Conservation (phyloP, 129 eudicot genomes). For the Centella asiatica region DNA sequence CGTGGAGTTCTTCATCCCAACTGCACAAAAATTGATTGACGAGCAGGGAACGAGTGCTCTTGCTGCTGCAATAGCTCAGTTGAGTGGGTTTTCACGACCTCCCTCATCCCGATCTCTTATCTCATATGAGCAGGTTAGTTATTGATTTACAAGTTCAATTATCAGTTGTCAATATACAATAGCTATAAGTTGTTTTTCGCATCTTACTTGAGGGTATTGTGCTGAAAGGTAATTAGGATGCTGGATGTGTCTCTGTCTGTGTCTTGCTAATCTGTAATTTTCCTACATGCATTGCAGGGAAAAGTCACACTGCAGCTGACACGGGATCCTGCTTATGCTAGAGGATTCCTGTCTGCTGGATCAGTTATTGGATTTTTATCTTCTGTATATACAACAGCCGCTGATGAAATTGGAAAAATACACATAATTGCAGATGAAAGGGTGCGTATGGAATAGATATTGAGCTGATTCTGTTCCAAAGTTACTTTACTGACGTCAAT, state of each 20-base stretch:
- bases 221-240: too few relatives aligned
- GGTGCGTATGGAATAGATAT: conserved; percentile 28
- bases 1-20: conserved; percentile 68
- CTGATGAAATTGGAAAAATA: conserved; percentile 88
- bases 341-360: conserved; percentile 86
- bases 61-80: conserved; percentile 89
- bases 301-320: conserved; percentile 81
- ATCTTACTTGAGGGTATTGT: background rate
- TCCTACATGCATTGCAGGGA: conserved; percentile 43
- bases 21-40: conserved; percentile 64
- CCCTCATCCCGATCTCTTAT: conserved; percentile 39
- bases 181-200: too few relatives aligned
- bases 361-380: conserved; percentile 82
- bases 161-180: background rate
- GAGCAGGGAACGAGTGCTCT: conserved; percentile 74
- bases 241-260: too few relatives aligned
- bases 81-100: conserved; percentile 86
- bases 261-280: background rate
- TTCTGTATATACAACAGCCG: conserved; percentile 80
- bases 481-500: background rate
- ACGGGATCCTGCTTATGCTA: conserved; percentile 44
- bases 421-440: conserved; percentile 77
- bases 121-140: conserved; percentile 13
- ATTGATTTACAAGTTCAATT: background rate
- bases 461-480: background rate